Base-by-base conservation (phyloP, 1,284 basidiomycete species). In the Pterulicium gracile region DNA sequence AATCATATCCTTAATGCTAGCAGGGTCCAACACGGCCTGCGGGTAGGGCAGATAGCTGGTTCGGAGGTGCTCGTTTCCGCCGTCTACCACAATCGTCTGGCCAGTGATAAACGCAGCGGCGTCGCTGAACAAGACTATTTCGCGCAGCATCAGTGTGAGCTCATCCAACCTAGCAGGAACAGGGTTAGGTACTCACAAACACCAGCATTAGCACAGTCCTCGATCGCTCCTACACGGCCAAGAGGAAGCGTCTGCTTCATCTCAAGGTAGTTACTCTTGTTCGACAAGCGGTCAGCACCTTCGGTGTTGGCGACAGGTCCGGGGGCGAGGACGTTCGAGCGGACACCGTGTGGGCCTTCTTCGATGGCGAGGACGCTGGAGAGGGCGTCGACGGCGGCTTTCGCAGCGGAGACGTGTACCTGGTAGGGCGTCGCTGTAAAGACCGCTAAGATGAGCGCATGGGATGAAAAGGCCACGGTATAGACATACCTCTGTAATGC, bases 331-430 rank as follows among this genome's bases (percentile, higher is more conserved):
- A 95, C 86, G 60, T 97, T 97, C 32, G 88, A 89, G 45, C 94
- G 81, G 24, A 98, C 81, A n/a, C 94, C 95, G 55, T 82, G 76
- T 3, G 93, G 94, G 1, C 92, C 94, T 67, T 96, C 90, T 63
- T 97, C 94, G 12, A 96, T 79, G 0, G 94, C 92, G 18, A 97
- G 66, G 2, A 89, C 90, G 5, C 77, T 70, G 47, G 82, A 87
- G 3, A 94, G 67, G 0, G 93, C 91, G 58, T 98, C 94, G 24
- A 98, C 80, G 5, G 79, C 95, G 0, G 94, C 94, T 66, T 98
- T 98, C 17, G 95, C 95, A 12, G 94, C 91, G 18, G 88, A 90
- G 4, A 95, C 89, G 57, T 97, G 94, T 3, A 80, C 87, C 65
- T 98, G 94, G 61, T 83, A 92, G 0, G 90, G 88, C n/a, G 85